Evolutionary conservation across 805 yeast species (phyloP).

Genomic region (Starmerella sp.): DNA sequence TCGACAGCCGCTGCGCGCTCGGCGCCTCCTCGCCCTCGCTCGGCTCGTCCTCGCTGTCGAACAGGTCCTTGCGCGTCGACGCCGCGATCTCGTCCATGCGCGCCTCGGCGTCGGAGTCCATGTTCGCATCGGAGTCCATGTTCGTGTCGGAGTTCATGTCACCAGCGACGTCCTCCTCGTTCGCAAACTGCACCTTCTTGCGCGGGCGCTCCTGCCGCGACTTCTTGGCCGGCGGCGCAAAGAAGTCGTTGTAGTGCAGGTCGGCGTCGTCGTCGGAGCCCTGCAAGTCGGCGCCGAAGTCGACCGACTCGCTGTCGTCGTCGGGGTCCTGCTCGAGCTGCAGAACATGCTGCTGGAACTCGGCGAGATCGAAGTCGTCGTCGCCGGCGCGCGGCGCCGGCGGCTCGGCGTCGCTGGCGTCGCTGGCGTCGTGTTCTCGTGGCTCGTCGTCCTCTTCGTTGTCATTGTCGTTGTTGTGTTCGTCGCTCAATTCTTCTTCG

Average conservation of each 20-base stretch:
- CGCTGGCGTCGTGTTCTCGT: slow-evolving; percentile 25
- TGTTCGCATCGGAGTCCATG: slow-evolving; percentile 18
- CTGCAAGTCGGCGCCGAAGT: slow-evolving; percentile 33
- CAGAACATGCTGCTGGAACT: slow-evolving; percentile 64
- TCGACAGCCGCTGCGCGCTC: slow-evolving; percentile 42
- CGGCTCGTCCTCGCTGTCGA: slow-evolving; percentile 38
- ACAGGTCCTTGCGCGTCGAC: slow-evolving; percentile 29
- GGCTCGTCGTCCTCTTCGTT: slow-evolving; percentile 27
- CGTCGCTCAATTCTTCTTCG: slow-evolving; percentile 24
- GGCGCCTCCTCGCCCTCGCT: slow-evolving; percentile 43
- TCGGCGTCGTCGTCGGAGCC: slow-evolving; percentile 39
- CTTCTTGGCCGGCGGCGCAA: slow-evolving; percentile 30
- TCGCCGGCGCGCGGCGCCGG: background rate
- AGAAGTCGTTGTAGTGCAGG: slow-evolving; percentile 32
- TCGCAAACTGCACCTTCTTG: slow-evolving; percentile 8
- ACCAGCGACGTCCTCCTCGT: slow-evolving; percentile 10
- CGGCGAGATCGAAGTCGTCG: slow-evolving; percentile 56
- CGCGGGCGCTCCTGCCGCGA: slow-evolving; percentile 1
- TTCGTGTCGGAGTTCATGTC: slow-evolving; percentile 13
- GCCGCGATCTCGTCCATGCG: slow-evolving; percentile 23
- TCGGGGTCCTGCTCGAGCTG: slow-evolving; percentile 43
- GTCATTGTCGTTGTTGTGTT: slow-evolving; percentile 21
- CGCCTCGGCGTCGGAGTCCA: slow-evolving; percentile 15
- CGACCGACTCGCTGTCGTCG: slow-evolving; percentile 39
- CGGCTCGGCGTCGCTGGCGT: slow-evolving; percentile 20